These are phyloP conservation scores for Mycena filopes DNA, from an alignment of 768 basidiomycete species.

Conservation along the genomic window DNA sequence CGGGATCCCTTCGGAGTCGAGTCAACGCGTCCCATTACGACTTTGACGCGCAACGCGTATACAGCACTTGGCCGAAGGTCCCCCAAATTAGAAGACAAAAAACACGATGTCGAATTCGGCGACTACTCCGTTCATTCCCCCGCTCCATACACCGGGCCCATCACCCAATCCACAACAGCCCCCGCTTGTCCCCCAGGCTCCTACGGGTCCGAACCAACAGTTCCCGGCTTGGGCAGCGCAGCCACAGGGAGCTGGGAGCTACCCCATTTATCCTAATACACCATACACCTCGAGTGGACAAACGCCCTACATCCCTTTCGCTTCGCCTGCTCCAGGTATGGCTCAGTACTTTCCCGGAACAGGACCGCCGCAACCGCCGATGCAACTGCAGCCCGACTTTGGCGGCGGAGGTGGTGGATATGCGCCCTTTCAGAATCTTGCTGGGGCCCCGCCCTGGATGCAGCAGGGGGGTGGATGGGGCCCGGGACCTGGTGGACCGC, in stretches of 20 bases:
- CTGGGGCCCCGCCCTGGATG: no score
- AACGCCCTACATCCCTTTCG: constrained; percentile 51
- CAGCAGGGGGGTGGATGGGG: constrained; percentile 1
- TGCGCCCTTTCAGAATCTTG: neutral
- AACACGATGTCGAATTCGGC: constrained; percentile 34
- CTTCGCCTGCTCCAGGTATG: constrained; percentile 31
- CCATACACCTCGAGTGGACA: constrained; percentile 43
- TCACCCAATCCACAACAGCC: constrained; percentile 48
- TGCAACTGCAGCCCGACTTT: constrained; percentile 21
- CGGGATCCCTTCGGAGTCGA: constrained; percentile 16
- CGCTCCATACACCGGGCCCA: constrained; percentile 52
- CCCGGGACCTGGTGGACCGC: neutral
- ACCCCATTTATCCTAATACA: constrained; percentile 50
- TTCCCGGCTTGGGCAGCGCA: constrained; percentile 47
- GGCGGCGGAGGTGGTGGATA: constrained; percentile 15
- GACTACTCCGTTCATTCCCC: constrained; percentile 51
- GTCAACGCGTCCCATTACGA: constrained; percentile 21
- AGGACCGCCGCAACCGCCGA: constrained; percentile 14
- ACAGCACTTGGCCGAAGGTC: constrained; percentile 20
- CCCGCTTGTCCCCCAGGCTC: constrained; percentile 45
- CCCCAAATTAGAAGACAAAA: constrained; percentile 24
- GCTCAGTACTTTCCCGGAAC: constrained; percentile 31
- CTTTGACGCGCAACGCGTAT: constrained; percentile 21
- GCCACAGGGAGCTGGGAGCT: constrained; percentile 46
- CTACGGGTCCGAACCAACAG: constrained; percentile 37